phyloP scores from a whole-genome alignment of 2,329 filamentous ascomycete species.

The Aspergillus neoniger region DNA sequence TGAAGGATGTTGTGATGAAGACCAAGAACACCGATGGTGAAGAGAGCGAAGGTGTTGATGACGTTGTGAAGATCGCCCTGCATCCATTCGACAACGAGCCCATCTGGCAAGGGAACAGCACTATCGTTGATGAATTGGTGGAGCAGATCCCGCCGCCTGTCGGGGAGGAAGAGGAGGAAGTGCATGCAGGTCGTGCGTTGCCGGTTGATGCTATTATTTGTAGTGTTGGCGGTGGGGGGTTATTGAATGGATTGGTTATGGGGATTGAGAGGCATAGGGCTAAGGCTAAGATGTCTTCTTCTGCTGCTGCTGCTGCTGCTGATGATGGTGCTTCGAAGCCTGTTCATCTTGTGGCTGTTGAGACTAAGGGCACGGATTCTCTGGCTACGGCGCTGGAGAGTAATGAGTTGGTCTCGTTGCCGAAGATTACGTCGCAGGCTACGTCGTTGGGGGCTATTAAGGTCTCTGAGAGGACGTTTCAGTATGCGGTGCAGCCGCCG shows the following conservation, averaged over 20 bases:
- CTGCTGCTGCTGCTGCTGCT: too few relatives aligned
- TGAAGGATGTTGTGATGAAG: slow-evolving; percentile 56
- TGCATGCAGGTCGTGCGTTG: slow-evolving; percentile 32
- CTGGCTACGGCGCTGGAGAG: slow-evolving; percentile 61
- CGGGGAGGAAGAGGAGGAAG: slow-evolving; percentile 33
- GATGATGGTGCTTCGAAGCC: slow-evolving; percentile 26
- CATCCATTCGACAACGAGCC: slow-evolving; percentile 50
- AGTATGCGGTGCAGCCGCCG: slow-evolving; percentile 57
- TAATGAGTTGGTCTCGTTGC: slow-evolving; percentile 62
- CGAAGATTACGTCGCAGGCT: slow-evolving; percentile 73
- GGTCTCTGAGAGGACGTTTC: slow-evolving; percentile 69
- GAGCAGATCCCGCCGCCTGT: slow-evolving; percentile 40
- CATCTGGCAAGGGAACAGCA: slow-evolving; percentile 50
- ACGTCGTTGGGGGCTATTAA: slow-evolving; percentile 71
- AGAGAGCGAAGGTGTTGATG: slow-evolving; percentile 21
- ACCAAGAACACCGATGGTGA: slow-evolving; percentile 18
- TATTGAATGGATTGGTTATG: slow-evolving; percentile 74
- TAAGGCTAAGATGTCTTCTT: neutral
- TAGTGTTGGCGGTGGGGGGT: slow-evolving; percentile 76
- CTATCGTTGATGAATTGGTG: slow-evolving; percentile 47
- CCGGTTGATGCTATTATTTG: slow-evolving; percentile 72
- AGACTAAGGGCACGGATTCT: slow-evolving; percentile 73
- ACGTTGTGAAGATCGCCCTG: slow-evolving; percentile 44
- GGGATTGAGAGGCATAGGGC: slow-evolving; percentile 58
- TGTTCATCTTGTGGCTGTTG: slow-evolving; percentile 67